These are phyloP conservation scores for Clavispora fructus DNA, from an alignment of 805 yeast genomes.

Conservation along the genomic window DNA sequence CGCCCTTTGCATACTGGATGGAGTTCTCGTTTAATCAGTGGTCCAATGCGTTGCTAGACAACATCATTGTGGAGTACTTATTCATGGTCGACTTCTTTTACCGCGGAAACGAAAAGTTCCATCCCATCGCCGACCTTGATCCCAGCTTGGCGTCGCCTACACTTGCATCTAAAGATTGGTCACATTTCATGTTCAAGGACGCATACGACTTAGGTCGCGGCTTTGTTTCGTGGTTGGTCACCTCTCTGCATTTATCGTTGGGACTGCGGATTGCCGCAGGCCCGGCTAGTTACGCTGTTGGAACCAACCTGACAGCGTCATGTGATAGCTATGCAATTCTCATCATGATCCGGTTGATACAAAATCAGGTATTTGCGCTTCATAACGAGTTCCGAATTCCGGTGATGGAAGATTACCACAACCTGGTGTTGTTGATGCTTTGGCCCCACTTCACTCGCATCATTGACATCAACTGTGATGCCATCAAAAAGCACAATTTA, in stretches of 20 bases:
- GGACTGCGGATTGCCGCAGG: slow-evolving; percentile 15
- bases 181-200: slow-evolving; percentile 30
- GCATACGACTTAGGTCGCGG: slow-evolving; percentile 40
- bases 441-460: slow-evolving; percentile 86
- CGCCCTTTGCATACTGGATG: slow-evolving; percentile 58
- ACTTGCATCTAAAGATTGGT: slow-evolving; percentile 23
- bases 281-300: slow-evolving; percentile 34
- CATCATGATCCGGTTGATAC: slow-evolving; percentile 66
- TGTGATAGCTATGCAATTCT: slow-evolving; percentile 78
- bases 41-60: slow-evolving; percentile 68
- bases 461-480: slow-evolving; percentile 72
- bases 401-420: slow-evolving; percentile 63
- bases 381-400: slow-evolving; percentile 66
- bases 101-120: slow-evolving; percentile 35
- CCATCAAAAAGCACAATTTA: slow-evolving; percentile 49
- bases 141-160: slow-evolving; percentile 6
- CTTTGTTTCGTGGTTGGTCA: slow-evolving; percentile 39
- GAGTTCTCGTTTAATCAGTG: slow-evolving; percentile 73
- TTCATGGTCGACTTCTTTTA: slow-evolving; percentile 70
- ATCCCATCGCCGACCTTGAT: slow-evolving; percentile 14
- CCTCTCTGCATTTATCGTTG: slow-evolving; percentile 33
- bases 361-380: slow-evolving; percentile 56
- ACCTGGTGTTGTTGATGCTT: slow-evolving; percentile 56
- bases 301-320: slow-evolving; percentile 22
- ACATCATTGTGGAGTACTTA: slow-evolving; percentile 68